These are phyloP conservation scores for Cyclotella cryptica DNA, from an alignment of 108 stramenopile genomes.

Conservation along the genomic window DNA sequence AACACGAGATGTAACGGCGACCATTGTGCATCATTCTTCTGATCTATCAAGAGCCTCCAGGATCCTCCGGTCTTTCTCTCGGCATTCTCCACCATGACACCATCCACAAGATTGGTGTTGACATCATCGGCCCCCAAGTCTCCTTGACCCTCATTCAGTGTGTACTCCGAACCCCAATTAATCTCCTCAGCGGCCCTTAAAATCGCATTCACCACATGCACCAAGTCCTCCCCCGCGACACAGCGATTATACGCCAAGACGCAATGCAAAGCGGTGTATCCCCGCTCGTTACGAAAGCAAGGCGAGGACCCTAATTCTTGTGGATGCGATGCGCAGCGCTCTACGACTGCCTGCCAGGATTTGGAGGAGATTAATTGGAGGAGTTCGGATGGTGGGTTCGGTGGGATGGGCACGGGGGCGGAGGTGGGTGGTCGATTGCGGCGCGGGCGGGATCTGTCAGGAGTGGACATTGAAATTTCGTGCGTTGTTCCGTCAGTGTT, in stretches of 20 bases:
- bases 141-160: neutral
- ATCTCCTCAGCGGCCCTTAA: conserved; percentile 39
- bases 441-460: too few relatives aligned
- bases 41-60: conserved; percentile 42
- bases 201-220: conserved; percentile 26
- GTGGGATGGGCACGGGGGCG: neutral
- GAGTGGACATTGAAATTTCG: neutral
- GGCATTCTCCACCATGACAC: neutral
- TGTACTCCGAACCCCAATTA: conserved; percentile 33
- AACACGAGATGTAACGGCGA: conserved; percentile 49
- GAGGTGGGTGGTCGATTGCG: neutral
- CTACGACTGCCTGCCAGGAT: conserved; percentile 19
- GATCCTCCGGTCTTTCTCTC: conserved; percentile 30
- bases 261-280: conserved; percentile 42
- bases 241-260: conserved; percentile 31
- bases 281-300: conserved; percentile 28
- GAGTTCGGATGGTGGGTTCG: conserved; percentile 25
- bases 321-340: conserved; percentile 18
- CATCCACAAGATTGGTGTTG: conserved; percentile 10
- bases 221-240: conserved; percentile 20
- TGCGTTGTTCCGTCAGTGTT: too few relatives aligned
- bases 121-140: neutral
- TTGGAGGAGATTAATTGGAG: conserved; percentile 22
- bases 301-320: conserved; percentile 39
- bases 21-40: conserved; percentile 33